These are phyloP conservation scores for Calonectria hongkongensis DNA, from an alignment of 2,329 filamentous ascomycete genomes.

Conservation along the genomic window DNA sequence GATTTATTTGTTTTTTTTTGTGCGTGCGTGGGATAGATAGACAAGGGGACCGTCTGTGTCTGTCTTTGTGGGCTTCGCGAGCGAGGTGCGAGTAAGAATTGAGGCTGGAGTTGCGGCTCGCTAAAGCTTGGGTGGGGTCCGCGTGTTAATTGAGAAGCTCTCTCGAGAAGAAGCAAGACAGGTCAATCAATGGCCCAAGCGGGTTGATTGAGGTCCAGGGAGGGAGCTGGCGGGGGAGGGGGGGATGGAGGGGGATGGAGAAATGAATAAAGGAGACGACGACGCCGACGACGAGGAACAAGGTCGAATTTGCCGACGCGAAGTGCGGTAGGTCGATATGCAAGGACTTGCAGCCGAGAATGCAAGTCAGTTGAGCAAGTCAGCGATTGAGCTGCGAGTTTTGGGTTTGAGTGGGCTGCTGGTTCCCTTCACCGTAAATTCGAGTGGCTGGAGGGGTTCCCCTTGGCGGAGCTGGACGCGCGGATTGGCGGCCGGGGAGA, in stretches of 20 bases:
- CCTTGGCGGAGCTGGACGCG: constrained; percentile 7
- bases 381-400: constrained; percentile 21
- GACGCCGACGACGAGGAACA: not conserved
- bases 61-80: not conserved
- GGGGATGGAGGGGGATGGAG: not conserved
- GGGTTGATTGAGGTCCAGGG: not conserved
- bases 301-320: constrained; percentile 13
- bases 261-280: constrained; percentile 4
- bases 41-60: not conserved
- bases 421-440: constrained; percentile 55
- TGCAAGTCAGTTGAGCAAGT: constrained; percentile 36
- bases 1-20: not conserved
- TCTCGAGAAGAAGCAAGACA: not conserved
- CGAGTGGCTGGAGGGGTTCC: constrained; percentile 54
- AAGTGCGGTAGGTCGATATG: constrained; percentile 36
- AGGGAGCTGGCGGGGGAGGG: not conserved
- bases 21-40: not conserved
- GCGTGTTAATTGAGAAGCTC: constrained; percentile 7
- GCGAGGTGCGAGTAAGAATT: constrained; percentile 5
- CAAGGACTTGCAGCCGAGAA: constrained; percentile 26
- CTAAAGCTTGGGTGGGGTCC: not conserved
- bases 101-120: constrained; percentile 26
- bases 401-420: constrained; percentile 23
- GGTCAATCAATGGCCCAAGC: not conserved
- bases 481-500: constrained; percentile 17